phyloP scores from a whole-genome alignment of 139 green algal genomes.

The Chlamydomonas applanata region DNA sequence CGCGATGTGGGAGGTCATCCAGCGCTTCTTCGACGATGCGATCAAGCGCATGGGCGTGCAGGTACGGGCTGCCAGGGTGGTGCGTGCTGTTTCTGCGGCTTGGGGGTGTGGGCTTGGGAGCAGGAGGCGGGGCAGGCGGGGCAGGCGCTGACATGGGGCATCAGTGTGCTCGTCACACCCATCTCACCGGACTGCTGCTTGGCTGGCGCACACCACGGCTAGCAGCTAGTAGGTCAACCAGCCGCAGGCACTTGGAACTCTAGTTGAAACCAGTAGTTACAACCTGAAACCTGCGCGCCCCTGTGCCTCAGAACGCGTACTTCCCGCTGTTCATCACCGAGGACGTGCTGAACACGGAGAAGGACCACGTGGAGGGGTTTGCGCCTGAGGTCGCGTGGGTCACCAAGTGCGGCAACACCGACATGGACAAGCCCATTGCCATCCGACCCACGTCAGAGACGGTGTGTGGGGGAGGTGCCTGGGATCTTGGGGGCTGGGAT shows the following conservation, averaged over 20 bases:
- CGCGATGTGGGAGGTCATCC: conserved; percentile 85
- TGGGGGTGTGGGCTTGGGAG: too few relatives aligned
- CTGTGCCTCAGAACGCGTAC: conserved; percentile 87
- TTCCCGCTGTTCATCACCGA: conserved; percentile 99
- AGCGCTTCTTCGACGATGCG: conserved; percentile 72
- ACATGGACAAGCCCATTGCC: conserved; percentile 95
- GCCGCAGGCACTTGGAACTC: not conserved
- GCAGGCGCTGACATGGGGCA: too few relatives aligned
- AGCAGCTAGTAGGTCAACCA: too few relatives aligned
- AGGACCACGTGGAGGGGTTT: conserved; percentile 96
- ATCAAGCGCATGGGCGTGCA: conserved; percentile 93
- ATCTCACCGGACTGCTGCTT: too few relatives aligned
- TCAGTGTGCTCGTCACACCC: too few relatives aligned
- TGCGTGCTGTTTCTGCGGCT: too few relatives aligned
- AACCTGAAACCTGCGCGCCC: not conserved
- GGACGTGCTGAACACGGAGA: conserved; percentile 94
- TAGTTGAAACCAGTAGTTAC: not conserved
- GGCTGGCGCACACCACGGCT: too few relatives aligned
- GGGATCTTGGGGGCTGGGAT: too few relatives aligned
- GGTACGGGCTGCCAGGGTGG: too few relatives aligned
- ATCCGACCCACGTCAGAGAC: conserved; percentile 97
- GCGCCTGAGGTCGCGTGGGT: conserved; percentile 85
- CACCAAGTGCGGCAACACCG: conserved; percentile 83
- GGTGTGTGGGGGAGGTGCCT: conserved; percentile 33
- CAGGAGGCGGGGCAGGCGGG: too few relatives aligned